Evolutionary conservation across 495 filamentous ascomycete species (phyloP).

Genomic region (Cryomyces minteri): DNA sequence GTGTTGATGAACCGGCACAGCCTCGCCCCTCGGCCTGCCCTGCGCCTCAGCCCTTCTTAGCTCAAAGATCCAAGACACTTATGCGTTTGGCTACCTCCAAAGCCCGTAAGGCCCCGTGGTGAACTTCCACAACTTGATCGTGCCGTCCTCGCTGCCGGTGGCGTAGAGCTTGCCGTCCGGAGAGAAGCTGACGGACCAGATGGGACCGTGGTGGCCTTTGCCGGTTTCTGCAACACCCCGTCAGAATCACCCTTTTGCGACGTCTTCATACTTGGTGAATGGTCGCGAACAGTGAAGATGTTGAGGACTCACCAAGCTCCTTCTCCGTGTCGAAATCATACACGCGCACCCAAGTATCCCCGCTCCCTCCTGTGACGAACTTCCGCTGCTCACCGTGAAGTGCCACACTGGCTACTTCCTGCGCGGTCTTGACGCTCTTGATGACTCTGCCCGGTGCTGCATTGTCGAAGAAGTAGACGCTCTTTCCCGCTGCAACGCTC

Average conservation of each 20-base stretch:
- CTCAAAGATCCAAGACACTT: no score
- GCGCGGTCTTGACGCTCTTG: constrained; percentile 55
- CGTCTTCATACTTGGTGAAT: no score
- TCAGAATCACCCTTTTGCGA: neutral
- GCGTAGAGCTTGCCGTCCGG: constrained; percentile 92
- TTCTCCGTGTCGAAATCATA: constrained; percentile 68
- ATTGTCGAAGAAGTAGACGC: constrained; percentile 85
- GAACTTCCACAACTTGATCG: constrained; percentile 83
- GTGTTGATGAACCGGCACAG: no score
- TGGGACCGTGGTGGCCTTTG: constrained; percentile 93
- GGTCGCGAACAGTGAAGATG: no score
- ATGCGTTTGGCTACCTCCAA: constrained; percentile 28
- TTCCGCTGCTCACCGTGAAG: constrained; percentile 64
- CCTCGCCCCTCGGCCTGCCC: no score
- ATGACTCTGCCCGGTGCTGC: constrained; percentile 44
- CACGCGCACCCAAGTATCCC: constrained; percentile 87
- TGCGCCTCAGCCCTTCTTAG: no score
- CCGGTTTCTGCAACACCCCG: constrained; percentile 44
- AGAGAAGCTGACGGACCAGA: constrained; percentile 88
- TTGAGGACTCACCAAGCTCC: constrained; percentile 24
- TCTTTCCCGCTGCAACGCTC: constrained; percentile 66
- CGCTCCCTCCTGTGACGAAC: constrained; percentile 71
- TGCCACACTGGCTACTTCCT: constrained; percentile 78
- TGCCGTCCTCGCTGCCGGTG: constrained; percentile 92
- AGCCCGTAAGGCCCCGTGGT: constrained; percentile 48